A percentile compares a stretch with the other conserved stretches of the same genome.
phyloP scores from a whole-genome alignment of 768 basidiomycete genomes.

The Rhodocollybia butyracea region DNA sequence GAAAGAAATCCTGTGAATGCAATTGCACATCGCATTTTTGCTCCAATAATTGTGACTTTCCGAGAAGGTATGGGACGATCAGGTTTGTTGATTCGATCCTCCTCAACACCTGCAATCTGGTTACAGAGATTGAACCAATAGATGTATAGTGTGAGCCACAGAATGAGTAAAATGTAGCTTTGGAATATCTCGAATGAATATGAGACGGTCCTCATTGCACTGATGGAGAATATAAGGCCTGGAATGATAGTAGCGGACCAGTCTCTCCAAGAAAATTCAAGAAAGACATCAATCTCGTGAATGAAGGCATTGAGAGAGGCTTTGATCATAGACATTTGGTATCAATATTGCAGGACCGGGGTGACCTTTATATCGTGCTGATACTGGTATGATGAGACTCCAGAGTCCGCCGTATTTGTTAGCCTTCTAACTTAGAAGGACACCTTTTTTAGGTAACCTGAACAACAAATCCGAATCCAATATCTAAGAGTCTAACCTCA shows the following conservation, averaged over 20 bases:
- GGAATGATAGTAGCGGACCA: slow-evolving; percentile 12
- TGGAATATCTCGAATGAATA: background rate
- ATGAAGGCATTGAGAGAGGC: too few relatives aligned
- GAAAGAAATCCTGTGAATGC: slow-evolving; percentile 7
- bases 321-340: too few relatives aligned
- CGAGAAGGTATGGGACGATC: slow-evolving; percentile 19
- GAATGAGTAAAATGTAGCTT: background rate
- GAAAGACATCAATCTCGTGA: slow-evolving; percentile 8
- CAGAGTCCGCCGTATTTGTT: too few relatives aligned
- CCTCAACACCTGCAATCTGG: slow-evolving; percentile 17
- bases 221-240: slow-evolving; percentile 8
- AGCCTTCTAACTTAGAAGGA: too few relatives aligned
- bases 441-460: too few relatives aligned
- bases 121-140: too few relatives aligned
- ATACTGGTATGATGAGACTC: too few relatives aligned
- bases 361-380: too few relatives aligned
- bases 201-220: slow-evolving; percentile 3
- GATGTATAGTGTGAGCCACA: slow-evolving; percentile 14
- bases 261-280: slow-evolving; percentile 13
- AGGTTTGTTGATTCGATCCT: slow-evolving; percentile 22
- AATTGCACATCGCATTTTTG: slow-evolving; percentile 13
- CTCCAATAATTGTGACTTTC: slow-evolving; percentile 13
- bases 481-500: too few relatives aligned
- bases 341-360: too few relatives aligned
- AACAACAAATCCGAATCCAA: too few relatives aligned